Evolutionary conservation across 192 early-diverging fungal genomes (phyloP).

Genomic region (Thoreauomyces humboldtii): DNA sequence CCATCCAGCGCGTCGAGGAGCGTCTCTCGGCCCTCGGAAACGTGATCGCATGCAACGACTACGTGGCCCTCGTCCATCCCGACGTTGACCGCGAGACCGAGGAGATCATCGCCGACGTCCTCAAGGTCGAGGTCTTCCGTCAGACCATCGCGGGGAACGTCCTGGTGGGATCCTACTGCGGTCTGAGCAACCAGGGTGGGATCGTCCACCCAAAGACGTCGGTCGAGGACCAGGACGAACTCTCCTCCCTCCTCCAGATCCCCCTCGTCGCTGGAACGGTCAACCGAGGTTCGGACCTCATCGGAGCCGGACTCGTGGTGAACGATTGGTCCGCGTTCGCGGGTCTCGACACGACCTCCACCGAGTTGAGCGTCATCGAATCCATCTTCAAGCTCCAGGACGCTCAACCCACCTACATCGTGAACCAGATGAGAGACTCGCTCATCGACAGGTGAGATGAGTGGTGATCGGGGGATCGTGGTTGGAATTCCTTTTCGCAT

Average conservation of each 20-base stretch:
- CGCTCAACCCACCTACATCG: slow-evolving; percentile 82
- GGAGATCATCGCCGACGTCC: slow-evolving; percentile 98
- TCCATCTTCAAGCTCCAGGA: slow-evolving; percentile 97
- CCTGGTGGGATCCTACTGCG: slow-evolving; percentile 91
- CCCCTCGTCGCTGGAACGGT: slow-evolving; percentile 97
- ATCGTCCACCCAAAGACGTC: slow-evolving; percentile 93
- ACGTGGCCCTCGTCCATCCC: slow-evolving; percentile 96
- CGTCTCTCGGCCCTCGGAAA: slow-evolving; percentile 96
- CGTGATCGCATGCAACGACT: slow-evolving; percentile 99
- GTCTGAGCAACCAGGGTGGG: slow-evolving; percentile 96
- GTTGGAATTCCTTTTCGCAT: neutral
- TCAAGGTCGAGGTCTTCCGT: slow-evolving; percentile 96
- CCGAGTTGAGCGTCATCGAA: slow-evolving; percentile 96
- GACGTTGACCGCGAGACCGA: slow-evolving; percentile 98
- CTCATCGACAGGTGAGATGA: slow-evolving; percentile 69
- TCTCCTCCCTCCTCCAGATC: slow-evolving; percentile 94
- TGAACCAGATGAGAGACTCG: slow-evolving; percentile 90
- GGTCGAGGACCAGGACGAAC: slow-evolving; percentile 96
- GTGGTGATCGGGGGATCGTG: neutral
- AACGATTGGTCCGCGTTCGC: slow-evolving; percentile 99
- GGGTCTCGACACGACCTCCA: slow-evolving; percentile 92
- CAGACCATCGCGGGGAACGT: slow-evolving; percentile 98
- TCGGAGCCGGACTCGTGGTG: slow-evolving; percentile 95
- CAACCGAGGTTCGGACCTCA: slow-evolving; percentile 96
- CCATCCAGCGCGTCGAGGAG: slow-evolving; percentile 96